A percentile compares a stretch with the other conserved stretches of the same genome.
These are phyloP conservation scores for Selaginella tamariscina DNA, from an alignment of 75 land plant species.

Conservation along the genomic window DNA sequence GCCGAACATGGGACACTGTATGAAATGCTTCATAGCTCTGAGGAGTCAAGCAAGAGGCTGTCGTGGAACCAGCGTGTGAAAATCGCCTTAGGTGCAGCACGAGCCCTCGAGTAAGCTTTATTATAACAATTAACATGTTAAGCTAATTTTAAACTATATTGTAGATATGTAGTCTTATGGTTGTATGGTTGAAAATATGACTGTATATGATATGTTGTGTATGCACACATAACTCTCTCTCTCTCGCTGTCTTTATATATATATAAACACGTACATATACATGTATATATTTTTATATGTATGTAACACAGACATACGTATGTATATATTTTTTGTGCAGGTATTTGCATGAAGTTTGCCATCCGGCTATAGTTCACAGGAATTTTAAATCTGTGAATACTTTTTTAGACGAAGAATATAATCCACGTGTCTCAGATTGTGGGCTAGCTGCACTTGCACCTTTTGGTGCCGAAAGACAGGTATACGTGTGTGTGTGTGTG, in stretches of 20 bases:
- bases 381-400: slow-evolving; percentile 6
- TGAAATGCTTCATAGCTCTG: slow-evolving; percentile 58
- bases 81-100: slow-evolving; percentile 76
- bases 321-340: not conserved
- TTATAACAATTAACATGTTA: not conserved
- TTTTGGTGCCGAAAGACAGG: slow-evolving; percentile 18
- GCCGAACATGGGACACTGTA: slow-evolving; percentile 51
- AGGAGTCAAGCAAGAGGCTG: slow-evolving; percentile 39
- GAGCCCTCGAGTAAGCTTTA: slow-evolving; percentile 69
- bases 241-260: too few relatives aligned
- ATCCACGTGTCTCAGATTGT: slow-evolving; percentile 10
- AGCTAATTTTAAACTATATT: too few relatives aligned
- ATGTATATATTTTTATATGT: too few relatives aligned
- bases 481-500: too few relatives aligned
- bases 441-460: slow-evolving; percentile 4
- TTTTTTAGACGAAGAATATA: not conserved
- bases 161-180: too few relatives aligned
- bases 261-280: too few relatives aligned
- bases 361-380: slow-evolving; percentile 2
- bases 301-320: too few relatives aligned
- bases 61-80: slow-evolving; percentile 71
- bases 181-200: too few relatives aligned
- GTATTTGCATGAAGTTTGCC: slow-evolving; percentile 12
- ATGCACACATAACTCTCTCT: too few relatives aligned
- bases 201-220: too few relatives aligned